Base-by-base conservation (phyloP, 306 rosid species). In the peach (Prunus persica) region DNA sequence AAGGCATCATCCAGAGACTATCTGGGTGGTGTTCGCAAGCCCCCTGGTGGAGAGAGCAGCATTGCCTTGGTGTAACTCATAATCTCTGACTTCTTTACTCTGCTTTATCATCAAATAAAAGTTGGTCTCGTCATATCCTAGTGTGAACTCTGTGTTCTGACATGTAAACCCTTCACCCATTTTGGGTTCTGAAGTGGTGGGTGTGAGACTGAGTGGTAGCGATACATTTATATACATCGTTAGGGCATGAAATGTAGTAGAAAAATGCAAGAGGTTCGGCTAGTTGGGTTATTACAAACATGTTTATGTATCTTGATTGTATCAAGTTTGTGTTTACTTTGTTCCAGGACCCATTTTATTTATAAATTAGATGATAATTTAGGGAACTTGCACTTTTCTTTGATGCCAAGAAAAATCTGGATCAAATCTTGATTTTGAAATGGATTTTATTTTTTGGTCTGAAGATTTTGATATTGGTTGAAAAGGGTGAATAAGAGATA, bases 41-140 rank as follows among this genome's bases (percentile, higher is more conserved):
- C 97, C 61, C 98, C 98, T 0, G 98, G 98, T 22, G 98, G 98
- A 24, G 96, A 88, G 20, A 95, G 98, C 92, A 89, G 92, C 90
- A 92, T 95, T 72, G 80, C 90, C 77, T 88, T 95, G 88, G 82
- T 95, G 71, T 95, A 83, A 85, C 72, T 76, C 75, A 15, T 67
- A 50, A 69, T 75, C 32, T 45, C 27, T 52, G 49, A 70, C 74
- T 62, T 47, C 50, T 32, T 15, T 25, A 49, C 43, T 52, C 57
- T 11, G 19, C 68, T 8, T n/a, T 13, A 60, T 41, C 32, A 19
- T 74, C 32, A 57, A 50, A 41, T 67, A 67, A 68, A 38, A 25
- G 51, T 25, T 2, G 9, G 50, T 34, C 69, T 20, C 25, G 24
- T 65, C 15, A 18, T 67, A 67, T 60, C 45, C 69, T 41, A 2